phyloP scores from a whole-genome alignment of 2,329 filamentous ascomycete species.

The Monosporascus sp. region DNA sequence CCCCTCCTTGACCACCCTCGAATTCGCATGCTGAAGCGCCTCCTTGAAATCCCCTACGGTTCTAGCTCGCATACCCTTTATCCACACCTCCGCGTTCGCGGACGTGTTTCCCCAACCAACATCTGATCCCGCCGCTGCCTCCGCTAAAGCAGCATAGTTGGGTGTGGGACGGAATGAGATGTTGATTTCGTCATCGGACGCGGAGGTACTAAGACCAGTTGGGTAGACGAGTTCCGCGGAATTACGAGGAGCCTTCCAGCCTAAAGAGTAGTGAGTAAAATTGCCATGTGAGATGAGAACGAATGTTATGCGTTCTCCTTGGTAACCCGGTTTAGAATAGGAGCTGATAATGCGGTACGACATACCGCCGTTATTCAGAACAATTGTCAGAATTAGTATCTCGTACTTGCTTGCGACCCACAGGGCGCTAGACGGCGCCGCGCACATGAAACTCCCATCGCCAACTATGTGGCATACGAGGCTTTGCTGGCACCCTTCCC shows the following conservation, averaged over 20 bases:
- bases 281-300: background rate
- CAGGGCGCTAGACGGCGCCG: conserved; percentile 42
- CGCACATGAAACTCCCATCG: conserved; percentile 45
- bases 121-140: conserved; percentile 18
- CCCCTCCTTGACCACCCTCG: conserved; percentile 7
- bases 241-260: conserved; percentile 22
- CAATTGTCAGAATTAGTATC: conserved; percentile 43
- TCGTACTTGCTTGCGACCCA: conserved; percentile 43
- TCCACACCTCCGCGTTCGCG: conserved; percentile 7
- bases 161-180: conserved; percentile 21
- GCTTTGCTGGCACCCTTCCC: conserved; percentile 33
- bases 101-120: conserved; percentile 6
- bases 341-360: background rate
- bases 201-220: conserved; percentile 12
- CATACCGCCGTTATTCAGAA: conserved; percentile 47
- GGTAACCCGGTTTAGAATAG: background rate
- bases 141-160: conserved; percentile 20
- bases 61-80: conserved; percentile 14
- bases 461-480: conserved; percentile 46
- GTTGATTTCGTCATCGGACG: conserved; percentile 20
- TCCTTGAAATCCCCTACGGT: conserved; percentile 13
- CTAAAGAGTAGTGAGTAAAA: conserved; percentile 3
- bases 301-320: background rate
- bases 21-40: conserved; percentile 8
- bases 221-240: conserved; percentile 21